Base-by-base conservation (phyloP, 179 eudicot species). In the Camellia oleifera region DNA sequence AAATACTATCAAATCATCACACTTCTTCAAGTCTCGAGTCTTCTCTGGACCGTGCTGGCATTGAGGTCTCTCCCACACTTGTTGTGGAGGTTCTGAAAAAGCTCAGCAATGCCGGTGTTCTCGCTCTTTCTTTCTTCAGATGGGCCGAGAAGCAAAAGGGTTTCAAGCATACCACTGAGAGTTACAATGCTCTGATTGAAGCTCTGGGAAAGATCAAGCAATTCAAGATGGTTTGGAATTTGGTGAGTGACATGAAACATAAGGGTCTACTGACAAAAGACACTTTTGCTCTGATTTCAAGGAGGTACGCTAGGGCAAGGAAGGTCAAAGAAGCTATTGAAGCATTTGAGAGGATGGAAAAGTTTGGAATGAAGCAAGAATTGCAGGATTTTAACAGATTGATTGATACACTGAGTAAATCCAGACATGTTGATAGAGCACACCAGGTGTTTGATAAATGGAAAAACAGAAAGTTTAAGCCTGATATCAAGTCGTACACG, bases 201-300 rank as follows among this genome's bases (percentile, higher is more conserved):
- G 82, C 97, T 4, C 50, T 94, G 52, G 97, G 98, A 10, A 94
- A 93, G 77, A 93, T 93, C 42, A 94, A 90, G 81, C 98, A 93
- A 83, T 94, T 90, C 78, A 93, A 86, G 71, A 74, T 91, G 85
- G 82, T 93, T 3, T 91, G 93, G 94, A 77, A 45, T 11, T 74
- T 93, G 57, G 91, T 93, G 75, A 77, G 84, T 65, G 89, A 89
- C 4, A 91, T 94, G 97, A 93, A 85, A 57, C 70, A 65, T 12
- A 87, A 85, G 74, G 90, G 90, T 66, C 56, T 91, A 17, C 74
- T 94, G 75, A 80, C 80, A 0, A 91, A 89, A 72, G 90, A 88
- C 75, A 90, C 98, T 2, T 90, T 94, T 83, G 86, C 81, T 65
- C 80, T 93, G 80, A 89, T 94, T 54, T 83, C 88, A 18, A 81